Base-by-base conservation (phyloP, 208 protist genomes). In the Crithidia fasciculata region DNA sequence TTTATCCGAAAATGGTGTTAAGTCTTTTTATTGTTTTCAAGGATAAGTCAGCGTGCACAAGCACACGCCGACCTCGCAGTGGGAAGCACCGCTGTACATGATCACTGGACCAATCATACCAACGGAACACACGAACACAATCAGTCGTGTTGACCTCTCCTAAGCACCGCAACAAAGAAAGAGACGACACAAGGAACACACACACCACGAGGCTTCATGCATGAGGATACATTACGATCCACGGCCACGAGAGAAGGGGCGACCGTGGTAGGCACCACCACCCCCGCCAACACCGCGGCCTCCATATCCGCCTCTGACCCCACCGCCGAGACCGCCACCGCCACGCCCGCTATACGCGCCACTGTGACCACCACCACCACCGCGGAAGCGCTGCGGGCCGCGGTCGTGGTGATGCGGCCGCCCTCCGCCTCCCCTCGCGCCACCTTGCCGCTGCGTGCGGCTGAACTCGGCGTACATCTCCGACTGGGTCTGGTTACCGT, bases 381-480 rank as follows among this genome's bases (percentile, higher is more conserved):
- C 39, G 41, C 57, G 59, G 10, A 47, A 56, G 57, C 28, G 28
- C 28, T 28, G 28, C 28, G 60, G 53, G 2, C 67, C 59, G 61
- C 64, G 53, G 44, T 52, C 66, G n/a, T 68, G 19, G 66, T 60
- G 61, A 19, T 69, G 53, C 44, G 8, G 41, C n/a, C 18, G 55
- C 0, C 74, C 74, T 13, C 74, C 15, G 12, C 28, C 28, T 28
- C 28, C 28, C 28, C 28, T 28, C 28, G 28, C 28, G 0, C 28
- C 28, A 1, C 28, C 28, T 0, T 0, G 28, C 28, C 28, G 28
- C 1, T 15, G 61, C 45, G 45, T 8, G 28, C 49, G 49, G 5
- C 39, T 40, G 55, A 80, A 71, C 62, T 86, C 81, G 9, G 87
- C 64, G 78, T 95, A 97, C 82, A 94, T 89, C 58, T 94, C 84